Base-by-base conservation (phyloP, 768 basidiomycete species). In the Boletus sp. region DNA sequence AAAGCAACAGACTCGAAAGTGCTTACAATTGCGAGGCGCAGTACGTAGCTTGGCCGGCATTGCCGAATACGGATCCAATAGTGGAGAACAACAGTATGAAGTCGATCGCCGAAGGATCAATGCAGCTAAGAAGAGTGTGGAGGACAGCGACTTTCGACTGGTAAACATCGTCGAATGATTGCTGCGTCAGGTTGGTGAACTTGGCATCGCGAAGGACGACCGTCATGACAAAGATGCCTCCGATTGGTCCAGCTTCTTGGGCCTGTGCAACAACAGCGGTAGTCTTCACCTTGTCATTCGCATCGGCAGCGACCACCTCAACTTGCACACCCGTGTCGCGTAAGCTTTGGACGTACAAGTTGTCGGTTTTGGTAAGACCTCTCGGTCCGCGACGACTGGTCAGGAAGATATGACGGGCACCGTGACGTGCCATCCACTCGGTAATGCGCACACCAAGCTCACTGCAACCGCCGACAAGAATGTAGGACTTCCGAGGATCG, bases 71-170 rank as follows among this genome's bases (percentile, higher is more conserved):
- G 6, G 73, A 70, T 3, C 69, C 66, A 20, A 73, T 69, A 0
- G 72, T 73, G 6, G 73, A 74, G 60, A 74, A 74, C 45, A 72
- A 57, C 12, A 74, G 45, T 6, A 73, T 58, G 46, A 75, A 74
- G 45, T 74, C 73, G 29, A 75, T 56, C 15, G 53, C 28, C 2
- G 50, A 42, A 36, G 60, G 64, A 49, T 63, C 45, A 5, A 65
- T 35, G 47, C 64, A 65, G 14, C 53, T 47, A 11, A 59, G 52
- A 29, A 65, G 57, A 0, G 64, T 63, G 14, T 65, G 32, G 14
- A 65, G 60, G 7, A 65, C 64, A 14, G 60, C 46, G 7, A 65
- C 64, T 47, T 65, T 65, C 40, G 64, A 66, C 6, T 59, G 64
- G 50, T 66, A 66, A 18, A 65, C 64, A 1, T 66, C 57, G 5